These are phyloP conservation scores for Gossypium rotundifolium DNA, from an alignment of 345 rosid genomes.

Conservation along the genomic window DNA sequence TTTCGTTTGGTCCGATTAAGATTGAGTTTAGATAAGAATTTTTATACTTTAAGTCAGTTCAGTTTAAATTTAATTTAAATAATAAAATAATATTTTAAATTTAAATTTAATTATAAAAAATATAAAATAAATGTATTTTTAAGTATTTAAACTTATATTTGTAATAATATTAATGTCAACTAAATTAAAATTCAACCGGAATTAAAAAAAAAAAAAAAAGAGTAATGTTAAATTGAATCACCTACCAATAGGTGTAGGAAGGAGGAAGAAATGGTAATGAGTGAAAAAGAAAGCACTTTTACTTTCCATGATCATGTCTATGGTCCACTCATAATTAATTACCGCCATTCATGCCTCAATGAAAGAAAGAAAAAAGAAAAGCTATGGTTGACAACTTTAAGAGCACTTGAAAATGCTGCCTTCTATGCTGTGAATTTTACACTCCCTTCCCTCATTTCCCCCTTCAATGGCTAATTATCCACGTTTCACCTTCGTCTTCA, in stretches of 20 bases:
- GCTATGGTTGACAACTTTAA: conserved; percentile 2
- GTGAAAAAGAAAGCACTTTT: background rate
- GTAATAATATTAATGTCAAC: too few species aligned
- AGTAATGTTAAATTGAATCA: background rate
- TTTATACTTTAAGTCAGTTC: too few species aligned
- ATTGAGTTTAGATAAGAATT: too few species aligned
- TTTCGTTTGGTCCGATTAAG: too few species aligned
- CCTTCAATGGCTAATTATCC: conserved; percentile 33
- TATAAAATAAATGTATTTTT: too few species aligned
- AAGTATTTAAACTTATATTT: accelerated
- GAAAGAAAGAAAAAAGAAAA: background rate
- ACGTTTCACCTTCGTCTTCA: conserved; percentile 4
- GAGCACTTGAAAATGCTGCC: background rate
- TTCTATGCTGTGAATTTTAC: background rate
- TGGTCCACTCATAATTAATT: conserved; percentile 9
- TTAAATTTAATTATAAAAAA: too few species aligned
- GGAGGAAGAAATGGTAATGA: background rate
- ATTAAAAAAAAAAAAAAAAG: background rate
- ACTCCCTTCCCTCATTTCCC: background rate
- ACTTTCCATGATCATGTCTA: background rate
- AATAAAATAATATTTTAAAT: too few species aligned
- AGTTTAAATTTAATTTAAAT: too few species aligned
- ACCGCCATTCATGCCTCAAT: conserved; percentile 17
- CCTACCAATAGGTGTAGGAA: background rate
- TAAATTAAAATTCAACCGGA: accelerated